Evolutionary conservation across 352 stramenopile species (phyloP), one percentile per base, ranked within the genome.

Genomic region (Hyaloperonospora arabidopsidis): DNA sequence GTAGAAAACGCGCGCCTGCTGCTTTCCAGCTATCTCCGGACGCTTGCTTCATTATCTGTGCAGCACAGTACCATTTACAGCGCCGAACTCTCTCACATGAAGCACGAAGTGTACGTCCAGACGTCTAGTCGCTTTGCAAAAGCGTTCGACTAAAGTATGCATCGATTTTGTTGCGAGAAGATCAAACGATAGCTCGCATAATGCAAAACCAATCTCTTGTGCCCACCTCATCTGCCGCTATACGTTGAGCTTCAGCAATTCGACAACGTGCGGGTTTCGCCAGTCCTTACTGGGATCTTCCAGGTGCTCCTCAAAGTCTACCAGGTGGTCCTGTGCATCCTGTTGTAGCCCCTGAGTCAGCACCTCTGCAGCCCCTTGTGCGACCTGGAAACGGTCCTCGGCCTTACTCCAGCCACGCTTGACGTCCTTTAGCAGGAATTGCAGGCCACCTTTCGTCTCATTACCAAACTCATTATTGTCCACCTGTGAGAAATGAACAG

Each of bases 271-370:
- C 43, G 62, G 60, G 69, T 92, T 92, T 45, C 79, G 67, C 81
- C 81, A 92, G 65, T 92, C 81, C 58, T 86, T 82, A 21, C 61
- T 59, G 11, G 70, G 57, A 57, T 88, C 70, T 22, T 89, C 81
- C 58, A 92, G 59, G 54, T 92, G 81, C 41, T 89, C 79, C 52
- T 92, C 81, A 45, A 88, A 74, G 70, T 92, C 81, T 39, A 81
- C 68, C 18, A 92, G 34, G 22, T 82, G 58, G 8, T 63, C 53
- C 40, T 78, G 59, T 45, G 63, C 74, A 38, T 65, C 69, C 60
- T 84, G 71, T 58, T 75, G 29, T 17, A 89, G 59, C 25, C 73
- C 79, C 18, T 59, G 35, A 10, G 74, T 71, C n/a, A 87, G 52
- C 40, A 76, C 57, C 29, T 69, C 66, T 25, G 51, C 51, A 40